A percentile compares a stretch with the other conserved stretches of the same genome.
Conservation (phyloP, 2,329 filamentous ascomycete genomes). For the Colletotrichum siamense region DNA sequence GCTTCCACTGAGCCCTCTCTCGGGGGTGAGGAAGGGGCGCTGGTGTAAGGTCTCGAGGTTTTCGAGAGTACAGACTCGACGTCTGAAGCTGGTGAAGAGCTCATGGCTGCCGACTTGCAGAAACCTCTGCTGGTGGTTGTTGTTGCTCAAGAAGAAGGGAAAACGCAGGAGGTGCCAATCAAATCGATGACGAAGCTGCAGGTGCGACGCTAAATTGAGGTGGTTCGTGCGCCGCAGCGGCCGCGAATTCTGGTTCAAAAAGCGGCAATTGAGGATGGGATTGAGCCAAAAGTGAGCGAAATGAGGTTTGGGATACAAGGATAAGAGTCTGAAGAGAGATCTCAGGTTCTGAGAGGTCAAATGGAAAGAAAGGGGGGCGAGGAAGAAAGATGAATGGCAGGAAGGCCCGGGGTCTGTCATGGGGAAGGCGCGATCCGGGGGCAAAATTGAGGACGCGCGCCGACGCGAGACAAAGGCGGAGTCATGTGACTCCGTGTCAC, state of each 20-base stretch:
- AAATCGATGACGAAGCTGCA: constrained; percentile 16
- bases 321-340: neutral
- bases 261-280: neutral
- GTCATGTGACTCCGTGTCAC: constrained; percentile 33
- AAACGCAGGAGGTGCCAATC: neutral
- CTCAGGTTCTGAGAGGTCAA: neutral
- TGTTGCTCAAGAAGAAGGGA: neutral
- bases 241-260: neutral
- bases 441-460: neutral
- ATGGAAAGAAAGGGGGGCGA: neutral
- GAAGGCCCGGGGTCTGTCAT: neutral
- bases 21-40: constrained; percentile 43
- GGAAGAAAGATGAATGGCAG: neutral
- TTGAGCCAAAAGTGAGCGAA: neutral
- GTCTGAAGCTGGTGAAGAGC: constrained; percentile 33
- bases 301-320: neutral
- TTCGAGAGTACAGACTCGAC: constrained; percentile 33
- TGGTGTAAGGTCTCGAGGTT: constrained; percentile 34
- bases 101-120: constrained; percentile 29
- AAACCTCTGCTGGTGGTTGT: too few species aligned
- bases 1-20: constrained; percentile 24
- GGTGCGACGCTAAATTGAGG: neutral
- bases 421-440: neutral
- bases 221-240: neutral
- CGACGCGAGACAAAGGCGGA: constrained; percentile 39